These are phyloP conservation scores for Diaporthe longicolla DNA, from an alignment of 2,329 filamentous ascomycete genomes.

Conservation along the genomic window DNA sequence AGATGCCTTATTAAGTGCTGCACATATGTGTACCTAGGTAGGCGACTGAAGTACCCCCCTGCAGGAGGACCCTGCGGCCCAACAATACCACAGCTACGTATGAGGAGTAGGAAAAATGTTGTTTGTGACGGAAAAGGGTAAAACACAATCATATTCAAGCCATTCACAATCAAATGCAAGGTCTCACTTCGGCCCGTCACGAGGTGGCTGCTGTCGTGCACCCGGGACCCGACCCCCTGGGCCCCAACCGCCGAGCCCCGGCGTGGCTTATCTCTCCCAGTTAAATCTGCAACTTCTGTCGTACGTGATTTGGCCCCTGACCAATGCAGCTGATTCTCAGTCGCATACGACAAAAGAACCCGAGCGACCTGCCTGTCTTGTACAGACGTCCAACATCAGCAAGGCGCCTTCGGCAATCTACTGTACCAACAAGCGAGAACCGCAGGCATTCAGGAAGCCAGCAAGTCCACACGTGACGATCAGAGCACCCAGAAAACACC, in stretches of 20 bases:
- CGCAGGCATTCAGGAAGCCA: not conserved
- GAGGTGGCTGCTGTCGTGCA: constrained; percentile 2
- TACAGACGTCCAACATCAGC: not conserved
- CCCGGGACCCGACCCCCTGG: constrained; percentile 1
- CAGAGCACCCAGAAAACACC: not conserved
- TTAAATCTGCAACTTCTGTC: not conserved
- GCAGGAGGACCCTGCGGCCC: too few relatives aligned
- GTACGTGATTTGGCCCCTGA: not conserved
- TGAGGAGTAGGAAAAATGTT: too few relatives aligned
- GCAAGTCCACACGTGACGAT: not conserved
- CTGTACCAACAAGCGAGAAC: not conserved
- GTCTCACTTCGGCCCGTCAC: constrained; percentile 15
- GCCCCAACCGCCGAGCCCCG: constrained; percentile 26
- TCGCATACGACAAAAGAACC: not conserved
- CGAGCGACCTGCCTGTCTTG: not conserved
- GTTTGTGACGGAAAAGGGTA: too few relatives aligned
- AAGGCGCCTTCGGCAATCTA: not conserved
- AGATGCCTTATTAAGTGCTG: too few relatives aligned
- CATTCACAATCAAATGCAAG: too few relatives aligned
- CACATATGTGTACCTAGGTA: too few relatives aligned
- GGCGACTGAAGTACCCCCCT: too few relatives aligned
- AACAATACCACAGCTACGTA: too few relatives aligned
- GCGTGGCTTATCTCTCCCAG: too few relatives aligned
- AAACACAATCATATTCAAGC: too few relatives aligned
- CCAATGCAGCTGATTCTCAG: not conserved